Evolutionary conservation across 257 asterid genomes (phyloP).

Genomic region (Rauvolfia tetraphylla): DNA sequence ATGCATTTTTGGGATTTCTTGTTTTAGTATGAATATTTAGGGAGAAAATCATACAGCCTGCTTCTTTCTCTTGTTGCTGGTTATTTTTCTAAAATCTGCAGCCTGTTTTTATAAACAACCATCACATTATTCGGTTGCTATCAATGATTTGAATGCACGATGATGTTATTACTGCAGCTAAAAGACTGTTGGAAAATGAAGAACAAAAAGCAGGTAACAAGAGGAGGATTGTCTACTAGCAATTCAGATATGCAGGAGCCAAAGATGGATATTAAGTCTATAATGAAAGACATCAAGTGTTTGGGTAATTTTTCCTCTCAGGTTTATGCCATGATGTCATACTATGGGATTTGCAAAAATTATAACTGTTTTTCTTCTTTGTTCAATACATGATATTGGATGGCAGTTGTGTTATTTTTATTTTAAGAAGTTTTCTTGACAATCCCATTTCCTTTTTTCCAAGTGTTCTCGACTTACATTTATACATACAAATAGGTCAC

Average conservation of each 20-base stretch:
- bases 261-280: slow-evolving; percentile 50
- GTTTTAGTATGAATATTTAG: neutral
- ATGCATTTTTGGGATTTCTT: neutral
- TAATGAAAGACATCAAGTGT: slow-evolving; percentile 55
- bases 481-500: neutral
- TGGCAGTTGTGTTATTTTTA: neutral
- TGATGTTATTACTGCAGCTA: neutral
- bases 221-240: slow-evolving; percentile 9
- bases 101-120: too few relatives aligned
- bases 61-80: neutral
- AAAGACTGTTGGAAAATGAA: slow-evolving; percentile 13
- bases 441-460: neutral
- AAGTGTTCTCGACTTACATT: neutral
- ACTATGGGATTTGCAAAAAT: neutral
- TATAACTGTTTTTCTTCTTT: neutral
- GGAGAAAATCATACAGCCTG: neutral
- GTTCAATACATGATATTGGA: neutral
- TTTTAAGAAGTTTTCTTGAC: neutral
- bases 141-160: neutral
- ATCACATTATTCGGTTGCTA: neutral
- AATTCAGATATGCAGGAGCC: slow-evolving; percentile 27
- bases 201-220: slow-evolving; percentile 2
- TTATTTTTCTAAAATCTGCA: too few relatives aligned
- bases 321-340: neutral
- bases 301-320: slow-evolving; percentile 33